phyloP scores from a whole-genome alignment of 257 asterid species.

The Capsicum baccatum region DNA sequence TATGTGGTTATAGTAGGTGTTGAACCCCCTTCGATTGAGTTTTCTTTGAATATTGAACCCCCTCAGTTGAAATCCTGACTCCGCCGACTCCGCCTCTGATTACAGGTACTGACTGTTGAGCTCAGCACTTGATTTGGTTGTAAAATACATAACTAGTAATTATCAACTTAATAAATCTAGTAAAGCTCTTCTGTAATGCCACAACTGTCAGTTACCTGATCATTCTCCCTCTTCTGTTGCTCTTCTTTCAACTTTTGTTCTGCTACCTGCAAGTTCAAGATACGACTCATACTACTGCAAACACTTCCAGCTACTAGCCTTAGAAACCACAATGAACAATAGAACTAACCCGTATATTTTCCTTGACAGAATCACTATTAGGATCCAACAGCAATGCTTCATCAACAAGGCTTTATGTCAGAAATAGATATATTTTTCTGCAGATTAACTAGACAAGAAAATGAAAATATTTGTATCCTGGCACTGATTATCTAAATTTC shows the following conservation, averaged over 20 bases:
- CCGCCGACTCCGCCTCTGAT: too few species aligned
- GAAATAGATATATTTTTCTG: background rate
- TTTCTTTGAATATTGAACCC: too few species aligned
- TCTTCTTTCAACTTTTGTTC: conserved; percentile 67
- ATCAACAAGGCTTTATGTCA: conserved; percentile 30
- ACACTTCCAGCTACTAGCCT: conserved; percentile 27
- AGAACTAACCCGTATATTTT: conserved; percentile 78
- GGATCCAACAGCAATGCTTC: conserved; percentile 91
- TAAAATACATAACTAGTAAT: background rate
- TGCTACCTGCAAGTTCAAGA: conserved; percentile 57
- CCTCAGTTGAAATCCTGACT: too few species aligned
- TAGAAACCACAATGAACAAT: conserved; percentile 25
- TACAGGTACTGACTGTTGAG: background rate
- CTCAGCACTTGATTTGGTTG: conserved; percentile 5
- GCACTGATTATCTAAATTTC: background rate
- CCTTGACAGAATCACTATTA: conserved; percentile 63
- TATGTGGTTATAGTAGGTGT: too few species aligned
- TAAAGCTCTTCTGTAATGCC: conserved; percentile 20
- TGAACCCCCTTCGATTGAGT: too few species aligned
- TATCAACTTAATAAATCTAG: background rate
- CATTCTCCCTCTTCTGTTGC: conserved; percentile 57
- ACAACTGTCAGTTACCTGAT: conserved; percentile 53
- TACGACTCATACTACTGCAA: background rate
- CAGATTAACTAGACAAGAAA: conserved; percentile 22
- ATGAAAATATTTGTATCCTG: conserved; percentile 3